phyloP scores from a whole-genome alignment of 257 asterid species.

The Fraxinus quadrangulata region DNA sequence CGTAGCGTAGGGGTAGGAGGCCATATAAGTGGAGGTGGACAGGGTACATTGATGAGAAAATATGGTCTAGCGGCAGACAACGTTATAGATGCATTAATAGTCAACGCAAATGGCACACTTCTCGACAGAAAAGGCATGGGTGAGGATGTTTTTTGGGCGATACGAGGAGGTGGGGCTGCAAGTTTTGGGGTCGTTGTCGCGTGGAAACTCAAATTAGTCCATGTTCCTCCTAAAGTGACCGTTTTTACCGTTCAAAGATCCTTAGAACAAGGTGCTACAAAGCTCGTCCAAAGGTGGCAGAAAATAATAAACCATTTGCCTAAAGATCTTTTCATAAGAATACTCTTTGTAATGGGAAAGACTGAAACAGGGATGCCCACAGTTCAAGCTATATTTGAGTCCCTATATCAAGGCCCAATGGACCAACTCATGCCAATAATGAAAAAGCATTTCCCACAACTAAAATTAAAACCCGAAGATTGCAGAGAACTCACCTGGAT shows the following conservation, averaged over 20 bases:
- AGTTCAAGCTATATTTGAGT: not conserved
- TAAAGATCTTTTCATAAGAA: not conserved
- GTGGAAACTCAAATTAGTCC: conserved; percentile 11
- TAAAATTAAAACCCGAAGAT: not conserved
- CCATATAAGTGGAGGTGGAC: conserved; percentile 15
- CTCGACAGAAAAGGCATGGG: conserved; percentile 11
- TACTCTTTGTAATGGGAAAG: not conserved
- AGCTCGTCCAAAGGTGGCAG: conserved; percentile 9
- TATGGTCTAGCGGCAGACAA: conserved; percentile 16
- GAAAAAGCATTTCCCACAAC: conserved; percentile 1
- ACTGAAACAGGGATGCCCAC: not conserved
- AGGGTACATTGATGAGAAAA: conserved; percentile 6
- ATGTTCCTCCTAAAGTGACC: conserved; percentile 8
- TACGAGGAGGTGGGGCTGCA: conserved; percentile 14
- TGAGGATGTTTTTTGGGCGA: conserved; percentile 21
- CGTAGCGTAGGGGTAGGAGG: conserved; percentile 14
- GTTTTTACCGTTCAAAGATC: not conserved
- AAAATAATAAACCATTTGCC: not conserved
- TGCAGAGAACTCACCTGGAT: conserved; percentile 18
- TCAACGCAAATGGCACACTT: not conserved
- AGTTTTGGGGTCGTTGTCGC: not conserved
- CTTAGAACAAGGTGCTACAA: conserved; percentile 4
- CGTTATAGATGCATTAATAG: conserved; percentile 8
- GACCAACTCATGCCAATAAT: conserved; percentile 1
- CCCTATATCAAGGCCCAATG: not conserved